Evolutionary conservation across 1,139 yeast genomes (phyloP).

Genomic region (Candida neerlandica): DNA sequence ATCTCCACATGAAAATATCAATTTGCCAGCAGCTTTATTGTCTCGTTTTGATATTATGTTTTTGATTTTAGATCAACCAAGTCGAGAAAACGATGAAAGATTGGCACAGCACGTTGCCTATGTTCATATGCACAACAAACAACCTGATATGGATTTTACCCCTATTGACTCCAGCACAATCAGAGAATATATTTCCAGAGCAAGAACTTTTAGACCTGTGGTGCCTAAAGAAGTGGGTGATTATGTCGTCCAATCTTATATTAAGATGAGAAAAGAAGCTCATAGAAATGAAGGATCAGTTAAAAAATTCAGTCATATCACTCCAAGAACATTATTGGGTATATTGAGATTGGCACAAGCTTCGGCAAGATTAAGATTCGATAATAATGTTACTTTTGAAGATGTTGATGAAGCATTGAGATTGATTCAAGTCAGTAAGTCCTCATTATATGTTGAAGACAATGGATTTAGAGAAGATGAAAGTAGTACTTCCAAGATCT

Average conservation of each 20-base stretch:
- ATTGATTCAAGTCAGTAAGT: conserved; percentile 81
- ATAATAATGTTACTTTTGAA: conserved; percentile 64
- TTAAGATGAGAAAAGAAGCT: conserved; percentile 89
- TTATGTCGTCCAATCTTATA: conserved; percentile 83
- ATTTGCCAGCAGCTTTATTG: conserved; percentile 92
- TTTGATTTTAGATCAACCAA: conserved; percentile 83
- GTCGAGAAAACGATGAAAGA: conserved; percentile 76
- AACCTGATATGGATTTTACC: conserved; percentile 74
- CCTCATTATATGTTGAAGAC: conserved; percentile 66
- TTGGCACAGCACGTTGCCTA: conserved; percentile 92
- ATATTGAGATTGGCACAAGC: conserved; percentile 94
- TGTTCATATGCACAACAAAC: conserved; percentile 91
- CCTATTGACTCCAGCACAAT: conserved; percentile 81
- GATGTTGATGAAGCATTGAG: conserved; percentile 97
- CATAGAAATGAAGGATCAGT: conserved; percentile 76
- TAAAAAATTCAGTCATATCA: conserved; percentile 81
- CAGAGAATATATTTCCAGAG: conserved; percentile 85
- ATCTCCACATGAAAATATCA: conserved; percentile 93
- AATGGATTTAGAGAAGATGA: conserved; percentile 53
- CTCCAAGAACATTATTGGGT: conserved; percentile 93
- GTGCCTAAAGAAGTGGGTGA: conserved; percentile 89
- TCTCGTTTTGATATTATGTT: conserved; percentile 94
- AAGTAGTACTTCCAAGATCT: conserved; percentile 58
- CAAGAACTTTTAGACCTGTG: conserved; percentile 82
- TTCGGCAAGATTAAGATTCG: conserved; percentile 84